Evolutionary conservation across 768 basidiomycete genomes (phyloP), one percentile per base, ranked within the genome.

Genomic region (Tricholoma sp.): DNA sequence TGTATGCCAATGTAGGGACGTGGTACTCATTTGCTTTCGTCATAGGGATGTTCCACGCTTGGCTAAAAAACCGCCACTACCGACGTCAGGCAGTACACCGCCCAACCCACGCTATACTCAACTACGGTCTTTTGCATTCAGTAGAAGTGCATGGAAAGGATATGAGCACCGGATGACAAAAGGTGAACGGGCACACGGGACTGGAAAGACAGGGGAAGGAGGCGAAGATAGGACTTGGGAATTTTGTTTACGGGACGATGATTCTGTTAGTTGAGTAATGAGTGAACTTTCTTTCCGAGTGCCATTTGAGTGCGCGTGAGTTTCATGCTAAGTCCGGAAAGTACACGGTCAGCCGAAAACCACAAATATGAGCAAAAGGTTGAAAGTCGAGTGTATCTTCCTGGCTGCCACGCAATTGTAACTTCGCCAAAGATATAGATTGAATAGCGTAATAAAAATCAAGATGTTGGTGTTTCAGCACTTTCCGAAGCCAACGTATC

Each of bases 161-260:
- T 98, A 98, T 63, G 87, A 87, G 62, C 96, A 98, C 68, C 76
- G 91, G n/a, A 89, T 96, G 85, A 97, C 96, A 3, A 89, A 94
- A 65, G 95, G 95, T 5, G 91, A 82, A 74, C 78, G 82, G 67
- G 89, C 69, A 0, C 80, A 80, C 66, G 86, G 82, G 29, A 80
- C 74, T 39, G 83, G 80, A 28, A 86, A 69, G 73, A 90, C 83
- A 11, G 89, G 83, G 36, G 84, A 83, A 65, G 87, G 82, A 8
- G 89, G 84, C 48, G 89, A 86, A 62, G 89, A 93, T 61, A 76
- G 91, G 57, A 94, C 90, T 59, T 95, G 93, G 92, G 90, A 94
- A 69, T 94, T 95, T 71, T 92, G 79, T 70, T 62, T 81, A 36
- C 68, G 66, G 56, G 73, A 73, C 50, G 56, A 29, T 6, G 37